These are phyloP conservation scores for Cicer cuneatum DNA, from an alignment of 306 rosid genomes.

Conservation along the genomic window DNA sequence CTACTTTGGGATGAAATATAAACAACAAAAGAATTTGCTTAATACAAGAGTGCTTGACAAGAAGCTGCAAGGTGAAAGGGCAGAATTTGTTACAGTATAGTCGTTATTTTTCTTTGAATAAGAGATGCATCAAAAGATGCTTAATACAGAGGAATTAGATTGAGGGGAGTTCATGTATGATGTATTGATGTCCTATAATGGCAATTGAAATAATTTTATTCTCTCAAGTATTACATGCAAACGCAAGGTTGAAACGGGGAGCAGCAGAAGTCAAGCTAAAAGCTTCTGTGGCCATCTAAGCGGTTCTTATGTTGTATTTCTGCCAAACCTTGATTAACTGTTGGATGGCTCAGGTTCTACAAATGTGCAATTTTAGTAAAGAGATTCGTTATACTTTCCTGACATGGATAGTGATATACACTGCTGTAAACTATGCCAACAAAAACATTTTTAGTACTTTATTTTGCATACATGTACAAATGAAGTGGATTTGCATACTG, in stretches of 20 bases:
- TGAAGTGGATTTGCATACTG: conserved; percentile 35
- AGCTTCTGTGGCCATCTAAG: conserved; percentile 8
- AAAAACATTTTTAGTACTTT: conserved; percentile 24
- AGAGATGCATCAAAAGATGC: conserved; percentile 41
- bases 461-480: conserved; percentile 26
- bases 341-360: conserved; percentile 6
- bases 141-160: conserved; percentile 26
- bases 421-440: conserved; percentile 5
- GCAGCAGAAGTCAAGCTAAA: conserved; percentile 21
- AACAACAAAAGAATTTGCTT: no score
- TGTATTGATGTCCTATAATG: neutral
- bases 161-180: conserved; percentile 10
- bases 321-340: conserved; percentile 6
- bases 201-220: conserved; percentile 20
- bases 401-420: conserved; percentile 25
- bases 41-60: conserved; percentile 11
- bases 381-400: conserved; percentile 3
- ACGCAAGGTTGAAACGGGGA: conserved; percentile 13
- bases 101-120: conserved; percentile 36
- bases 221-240: neutral
- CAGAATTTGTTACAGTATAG: conserved; percentile 13
- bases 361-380: conserved; percentile 10
- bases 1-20: no score
- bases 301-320: conserved; percentile 15
- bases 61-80: conserved; percentile 32